Base-by-base conservation (phyloP, 345 rosid genomes). In the Durio zibethinus region DNA sequence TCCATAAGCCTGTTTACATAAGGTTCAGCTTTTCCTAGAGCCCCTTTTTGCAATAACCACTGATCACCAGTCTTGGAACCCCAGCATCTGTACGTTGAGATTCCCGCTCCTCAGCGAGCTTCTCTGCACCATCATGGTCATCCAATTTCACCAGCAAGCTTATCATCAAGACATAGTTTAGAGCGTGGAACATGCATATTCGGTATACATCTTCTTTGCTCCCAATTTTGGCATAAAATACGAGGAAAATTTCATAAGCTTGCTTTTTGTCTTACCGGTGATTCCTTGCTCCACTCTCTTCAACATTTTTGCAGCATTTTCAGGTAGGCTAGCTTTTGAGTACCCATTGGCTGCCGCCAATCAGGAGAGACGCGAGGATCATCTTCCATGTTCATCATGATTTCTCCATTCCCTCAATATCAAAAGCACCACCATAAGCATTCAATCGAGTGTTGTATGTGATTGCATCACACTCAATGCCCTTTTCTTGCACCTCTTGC, bases 321-420 rank as follows among this genome's bases (percentile, higher is more conserved):
- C n/a, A n/a, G n/a, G n/a, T n/a, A n/a, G n/a, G 36, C 57, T n/a
- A n/a, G 84, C 82, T 77, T 88, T 91, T 36, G 85, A 53, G 80
- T 85, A 91, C 7, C 85, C 86, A 47, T 81, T 87, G 1, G 90
- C 91, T 36, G 73, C 87, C 48, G 67, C 88, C 91, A 93, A 73
- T 87, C 87, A 82, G 86, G 9, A 11, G 33, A 77, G 42, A n/a
- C n/a, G n/a, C n/a, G n/a, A n/a, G n/a, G n/a, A n/a, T n/a, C n/a
- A n/a, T n/a, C n/a, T n/a, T n/a, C n/a, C n/a, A n/a, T n/a, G n/a
- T n/a, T n/a, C n/a, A n/a, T n/a, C 8, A 89, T 74, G 80, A 80
- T 70, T 88, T 86, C 81, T 89, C 87, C 91, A 91, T 85, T 43
- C 82, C 89, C 69, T 85, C 87, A 0, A 89, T 8, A 54, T 90